phyloP scores from a whole-genome alignment of 2,329 filamentous ascomycete genomes.

The Ceratocystis papillata region DNA sequence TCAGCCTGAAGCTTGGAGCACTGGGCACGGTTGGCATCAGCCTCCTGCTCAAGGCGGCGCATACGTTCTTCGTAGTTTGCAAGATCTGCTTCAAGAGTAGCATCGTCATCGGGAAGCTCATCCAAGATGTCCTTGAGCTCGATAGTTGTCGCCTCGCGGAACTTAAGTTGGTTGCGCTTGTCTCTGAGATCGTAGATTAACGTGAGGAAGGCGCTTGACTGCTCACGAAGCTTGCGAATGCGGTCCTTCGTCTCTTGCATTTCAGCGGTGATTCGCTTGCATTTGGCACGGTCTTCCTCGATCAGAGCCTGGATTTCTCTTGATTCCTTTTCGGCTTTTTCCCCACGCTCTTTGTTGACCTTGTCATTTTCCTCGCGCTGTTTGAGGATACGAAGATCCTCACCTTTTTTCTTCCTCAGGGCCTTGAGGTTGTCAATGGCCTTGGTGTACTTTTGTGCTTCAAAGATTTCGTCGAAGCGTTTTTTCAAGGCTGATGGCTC shows the following conservation, averaged over 20 bases:
- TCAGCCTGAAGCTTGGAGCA: conserved; percentile 54
- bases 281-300: conserved; percentile 48
- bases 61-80: conserved; percentile 70
- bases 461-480: conserved; percentile 94
- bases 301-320: conserved; percentile 56
- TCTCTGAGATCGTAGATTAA: conserved; percentile 65
- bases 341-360: conserved; percentile 72
- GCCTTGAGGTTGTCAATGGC: conserved; percentile 91
- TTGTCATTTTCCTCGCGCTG: conserved; percentile 68
- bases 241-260: conserved; percentile 49
- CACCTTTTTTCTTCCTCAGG: conserved; percentile 70
- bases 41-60: conserved; percentile 51
- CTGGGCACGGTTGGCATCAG: conserved; percentile 49
- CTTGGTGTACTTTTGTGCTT: conserved; percentile 92
- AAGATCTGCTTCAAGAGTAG: conserved; percentile 59
- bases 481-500: conserved; percentile 79
- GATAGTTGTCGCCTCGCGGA: conserved; percentile 57
- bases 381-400: conserved; percentile 61
- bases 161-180: conserved; percentile 63
- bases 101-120: conserved; percentile 68
- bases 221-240: conserved; percentile 56
- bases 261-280: conserved; percentile 46
- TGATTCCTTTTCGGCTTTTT: conserved; percentile 56
- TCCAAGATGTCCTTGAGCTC: conserved; percentile 62
- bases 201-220: conserved; percentile 61